Conservation (phyloP, 2,329 filamentous ascomycete species). For the Aspergillus hortae region DNA sequence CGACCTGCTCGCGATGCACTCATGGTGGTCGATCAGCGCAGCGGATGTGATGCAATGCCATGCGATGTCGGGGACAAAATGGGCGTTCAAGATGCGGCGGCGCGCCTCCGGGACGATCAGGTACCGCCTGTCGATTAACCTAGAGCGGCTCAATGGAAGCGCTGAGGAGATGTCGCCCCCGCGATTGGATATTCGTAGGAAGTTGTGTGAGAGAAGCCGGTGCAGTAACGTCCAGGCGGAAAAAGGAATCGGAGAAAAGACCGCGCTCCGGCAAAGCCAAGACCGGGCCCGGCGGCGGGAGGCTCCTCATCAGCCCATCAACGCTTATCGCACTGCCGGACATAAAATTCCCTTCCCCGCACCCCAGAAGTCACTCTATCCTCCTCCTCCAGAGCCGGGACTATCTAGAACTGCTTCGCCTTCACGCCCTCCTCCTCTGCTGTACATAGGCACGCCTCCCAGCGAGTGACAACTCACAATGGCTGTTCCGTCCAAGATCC, state of each 20-base stretch:
- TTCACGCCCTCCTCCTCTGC: too few species aligned
- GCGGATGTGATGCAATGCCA: not conserved
- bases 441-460: too few species aligned
- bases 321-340: not conserved
- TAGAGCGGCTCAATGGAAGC: too few species aligned
- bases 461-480: conserved; percentile 11
- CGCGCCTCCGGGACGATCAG: too few species aligned
- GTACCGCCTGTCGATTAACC: too few species aligned
- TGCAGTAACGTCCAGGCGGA: not conserved
- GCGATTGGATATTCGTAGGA: too few species aligned
- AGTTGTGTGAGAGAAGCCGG: too few species aligned
- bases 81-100: too few species aligned
- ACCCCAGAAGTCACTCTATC: not conserved
- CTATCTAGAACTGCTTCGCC: too few species aligned
- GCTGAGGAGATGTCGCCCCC: too few species aligned
- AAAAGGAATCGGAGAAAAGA: not conserved
- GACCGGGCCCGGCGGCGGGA: not conserved
- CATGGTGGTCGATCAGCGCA: conserved; percentile 16
- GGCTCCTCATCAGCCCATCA: not conserved
- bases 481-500: conserved; percentile 33
- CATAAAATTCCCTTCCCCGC: not conserved
- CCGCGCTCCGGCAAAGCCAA: not conserved
- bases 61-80: not conserved
- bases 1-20: conserved; percentile 22
- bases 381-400: not conserved